Percentiles rank a stretch among this genome's conserved stretches.
These are phyloP conservation scores for Tieghemiomyces parasiticus DNA, from an alignment of 192 early-diverging fungal genomes.

Conservation along the genomic window DNA sequence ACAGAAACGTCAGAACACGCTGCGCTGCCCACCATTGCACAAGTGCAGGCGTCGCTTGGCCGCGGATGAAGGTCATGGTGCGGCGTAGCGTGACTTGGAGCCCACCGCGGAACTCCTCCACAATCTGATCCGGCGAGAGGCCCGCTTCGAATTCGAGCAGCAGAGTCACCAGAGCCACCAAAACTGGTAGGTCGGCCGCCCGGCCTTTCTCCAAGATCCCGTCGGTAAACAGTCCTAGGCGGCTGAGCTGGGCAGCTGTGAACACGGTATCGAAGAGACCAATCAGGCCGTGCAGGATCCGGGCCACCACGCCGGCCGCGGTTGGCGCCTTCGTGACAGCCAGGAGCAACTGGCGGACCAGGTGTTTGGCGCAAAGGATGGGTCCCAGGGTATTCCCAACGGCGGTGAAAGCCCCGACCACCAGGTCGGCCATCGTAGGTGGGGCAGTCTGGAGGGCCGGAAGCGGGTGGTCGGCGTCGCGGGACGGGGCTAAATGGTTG, in stretches of 20 bases:
- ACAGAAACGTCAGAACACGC: not conserved
- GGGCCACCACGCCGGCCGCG: not conserved
- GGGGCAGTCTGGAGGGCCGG: not conserved
- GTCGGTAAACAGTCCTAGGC: not conserved
- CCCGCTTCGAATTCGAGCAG: not conserved
- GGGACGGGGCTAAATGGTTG: no score
- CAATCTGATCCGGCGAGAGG: not conserved
- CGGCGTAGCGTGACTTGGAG: not conserved
- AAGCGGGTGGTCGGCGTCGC: not conserved
- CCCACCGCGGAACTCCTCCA: not conserved
- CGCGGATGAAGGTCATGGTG: not conserved
- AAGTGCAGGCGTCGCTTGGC: not conserved
- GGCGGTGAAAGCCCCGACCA: not conserved
- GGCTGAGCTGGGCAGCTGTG: conserved; percentile 4
- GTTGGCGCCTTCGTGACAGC: not conserved
- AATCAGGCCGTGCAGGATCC: not conserved
- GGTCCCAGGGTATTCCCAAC: conserved; percentile 1
- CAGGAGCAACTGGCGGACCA: not conserved
- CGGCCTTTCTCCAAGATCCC: not conserved
- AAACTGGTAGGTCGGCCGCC: not conserved
- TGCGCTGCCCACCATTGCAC: not conserved
- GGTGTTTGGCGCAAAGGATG: conserved; percentile 2
- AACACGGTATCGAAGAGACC: not conserved
- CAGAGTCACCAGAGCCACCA: not conserved
- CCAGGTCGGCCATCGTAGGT: not conserved